These are phyloP conservation scores for Toxoplasma gondii DNA, from an alignment of 169 alveolate genomes.

Conservation along the genomic window DNA sequence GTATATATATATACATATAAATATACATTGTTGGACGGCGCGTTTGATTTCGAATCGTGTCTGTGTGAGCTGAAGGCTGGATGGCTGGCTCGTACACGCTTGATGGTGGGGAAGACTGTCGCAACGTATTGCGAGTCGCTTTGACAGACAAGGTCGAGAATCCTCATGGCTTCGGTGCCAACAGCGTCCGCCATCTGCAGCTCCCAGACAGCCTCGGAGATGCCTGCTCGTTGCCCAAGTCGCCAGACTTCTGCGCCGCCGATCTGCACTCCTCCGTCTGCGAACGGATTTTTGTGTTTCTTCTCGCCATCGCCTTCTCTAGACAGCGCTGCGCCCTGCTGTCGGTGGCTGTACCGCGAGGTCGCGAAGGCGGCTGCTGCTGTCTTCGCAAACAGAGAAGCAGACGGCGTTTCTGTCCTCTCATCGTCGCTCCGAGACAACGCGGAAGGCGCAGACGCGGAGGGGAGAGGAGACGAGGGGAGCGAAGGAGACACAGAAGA, in stretches of 20 bases:
- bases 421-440: background rate
- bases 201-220: slow-evolving; percentile 8
- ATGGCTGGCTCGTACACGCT: too few species aligned
- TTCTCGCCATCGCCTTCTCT: background rate
- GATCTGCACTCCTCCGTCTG: background rate
- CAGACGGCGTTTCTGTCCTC: background rate
- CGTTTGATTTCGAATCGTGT: too few species aligned
- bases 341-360: too few species aligned
- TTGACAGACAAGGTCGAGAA: slow-evolving; percentile 20
- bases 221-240: background rate
- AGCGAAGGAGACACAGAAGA: too few species aligned
- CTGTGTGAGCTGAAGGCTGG: too few species aligned
- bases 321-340: background rate
- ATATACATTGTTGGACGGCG: background rate
- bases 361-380: background rate
- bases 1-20: background rate
- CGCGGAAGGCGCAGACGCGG: too few species aligned
- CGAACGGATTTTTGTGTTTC: background rate
- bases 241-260: background rate
- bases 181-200: slow-evolving; percentile 7
- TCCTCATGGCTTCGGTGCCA: slow-evolving; percentile 9
- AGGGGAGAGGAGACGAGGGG: too few species aligned
- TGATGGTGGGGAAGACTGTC: background rate
- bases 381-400: background rate
- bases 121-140: background rate